Percentiles rank a stretch among this genome's conserved stretches.
Conservation (phyloP, 805 yeast species). For the Candida nemodendra region DNA sequence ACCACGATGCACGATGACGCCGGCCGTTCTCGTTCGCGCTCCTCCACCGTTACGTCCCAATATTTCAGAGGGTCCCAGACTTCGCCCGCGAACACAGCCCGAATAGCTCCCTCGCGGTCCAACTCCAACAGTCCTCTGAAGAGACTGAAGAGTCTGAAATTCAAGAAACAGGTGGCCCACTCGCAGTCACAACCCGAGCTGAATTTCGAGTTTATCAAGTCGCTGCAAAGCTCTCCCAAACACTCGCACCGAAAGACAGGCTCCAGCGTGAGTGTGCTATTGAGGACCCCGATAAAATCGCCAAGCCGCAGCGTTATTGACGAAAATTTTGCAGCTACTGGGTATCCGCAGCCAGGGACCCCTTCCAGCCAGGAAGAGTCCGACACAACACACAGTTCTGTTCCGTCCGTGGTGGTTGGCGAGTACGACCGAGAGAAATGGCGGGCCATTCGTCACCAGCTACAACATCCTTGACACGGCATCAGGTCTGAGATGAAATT, state of each 20-base stretch:
- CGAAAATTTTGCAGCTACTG: not conserved
- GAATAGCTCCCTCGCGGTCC: conserved; percentile 13
- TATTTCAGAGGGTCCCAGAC: not conserved
- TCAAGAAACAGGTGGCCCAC: conserved; percentile 14
- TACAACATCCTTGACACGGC: too few relatives aligned
- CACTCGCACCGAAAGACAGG: conserved; percentile 18
- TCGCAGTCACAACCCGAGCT: conserved; percentile 25
- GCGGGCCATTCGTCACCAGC: conserved; percentile 45
- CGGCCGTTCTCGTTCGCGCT: conserved; percentile 13
- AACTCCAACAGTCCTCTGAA: conserved; percentile 29
- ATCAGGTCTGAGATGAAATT: too few relatives aligned
- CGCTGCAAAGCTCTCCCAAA: conserved; percentile 29
- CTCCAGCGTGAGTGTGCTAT: conserved; percentile 17
- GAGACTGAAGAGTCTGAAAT: conserved; percentile 24
- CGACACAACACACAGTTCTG: conserved; percentile 32
- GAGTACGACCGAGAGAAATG: conserved; percentile 67
- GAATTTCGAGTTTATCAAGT: conserved; percentile 27
- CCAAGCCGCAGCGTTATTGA: not conserved
- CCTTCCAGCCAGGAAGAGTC: not conserved
- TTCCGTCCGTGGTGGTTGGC: conserved; percentile 59
- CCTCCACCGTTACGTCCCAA: conserved; percentile 9
- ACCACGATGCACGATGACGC: too few relatives aligned
- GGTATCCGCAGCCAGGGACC: not conserved
- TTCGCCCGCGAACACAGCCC: conserved; percentile 1
- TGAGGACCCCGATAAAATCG: conserved; percentile 17